Evolutionary conservation across 495 filamentous ascomycete species (phyloP), one percentile per base, ranked within the genome.

Genomic region (Aspergillus bridgeri): DNA sequence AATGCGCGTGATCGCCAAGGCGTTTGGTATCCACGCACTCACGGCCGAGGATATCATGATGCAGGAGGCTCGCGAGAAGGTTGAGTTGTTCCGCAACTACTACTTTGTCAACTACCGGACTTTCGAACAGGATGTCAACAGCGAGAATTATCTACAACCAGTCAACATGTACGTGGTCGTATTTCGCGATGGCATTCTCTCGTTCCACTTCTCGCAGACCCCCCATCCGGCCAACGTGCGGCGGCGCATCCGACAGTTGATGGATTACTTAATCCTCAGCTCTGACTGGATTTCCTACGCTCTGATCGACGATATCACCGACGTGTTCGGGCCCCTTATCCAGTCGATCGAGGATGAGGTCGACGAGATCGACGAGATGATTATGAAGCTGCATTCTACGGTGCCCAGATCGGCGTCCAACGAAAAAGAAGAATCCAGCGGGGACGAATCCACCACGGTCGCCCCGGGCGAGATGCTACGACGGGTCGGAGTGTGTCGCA

Each of bases 271-370:
- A 62, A 89, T 94, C 61, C 78, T 96, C 6, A 91, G 86, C 59
- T 91, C 92, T 0, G 94, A 98, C 70, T 98, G 94, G 94, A 97
- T 98, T 63, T 95, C 90, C 15, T 98, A 98, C 63, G 94, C 91
- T 27, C 83, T 98, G 61, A 97, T 98, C 63, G 94, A 98, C 70
- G 93, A 98, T 67, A 96, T 98, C 63, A 97, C 94, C 8, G 94
- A 98, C 71, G 92, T 88, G 4, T 98, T 96, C 60, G 90, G 86
- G 0, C 94, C 94, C 1, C 78, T 96, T 5, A 96, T 98, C 52
- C 86, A 95, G 64, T 83, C 80, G 38, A 94, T 98, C 48, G 89
- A 93, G 63, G 82, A 91, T 24, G 93, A 98, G 67, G 90, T 93
- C 29, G 89, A 92, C 62, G 87, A 90, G 43, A 96, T 96, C 59